Conservation (phyloP, 257 asterid species). For the Ligustrum vulgare region DNA sequence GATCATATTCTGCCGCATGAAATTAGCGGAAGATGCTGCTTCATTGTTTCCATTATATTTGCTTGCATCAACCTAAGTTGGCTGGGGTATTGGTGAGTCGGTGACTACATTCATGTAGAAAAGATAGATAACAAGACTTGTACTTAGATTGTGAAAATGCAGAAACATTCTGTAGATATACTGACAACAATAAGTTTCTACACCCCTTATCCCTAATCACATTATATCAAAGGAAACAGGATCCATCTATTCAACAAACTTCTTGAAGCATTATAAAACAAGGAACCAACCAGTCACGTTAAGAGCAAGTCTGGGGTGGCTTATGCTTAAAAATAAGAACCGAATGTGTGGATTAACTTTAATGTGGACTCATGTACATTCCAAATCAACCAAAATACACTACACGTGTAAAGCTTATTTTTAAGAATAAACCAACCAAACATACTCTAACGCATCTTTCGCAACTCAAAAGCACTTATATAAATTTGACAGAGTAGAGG, state of each 20-base stretch:
- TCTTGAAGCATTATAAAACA: not conserved
- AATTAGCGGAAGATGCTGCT: not conserved
- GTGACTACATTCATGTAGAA: not conserved
- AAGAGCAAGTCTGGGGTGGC: not conserved
- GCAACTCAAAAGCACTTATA: not conserved
- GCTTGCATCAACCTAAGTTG: not conserved
- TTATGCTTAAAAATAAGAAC: too few species aligned
- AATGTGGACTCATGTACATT: not conserved
- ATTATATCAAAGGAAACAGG: not conserved
- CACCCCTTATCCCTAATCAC: not conserved
- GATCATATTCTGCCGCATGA: not conserved
- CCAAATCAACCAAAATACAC: not conserved
- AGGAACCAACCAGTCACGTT: not conserved
- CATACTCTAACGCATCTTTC: not conserved
- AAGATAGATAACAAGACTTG: not conserved
- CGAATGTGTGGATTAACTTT: not conserved
- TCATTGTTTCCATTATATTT: not conserved
- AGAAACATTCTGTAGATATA: not conserved
- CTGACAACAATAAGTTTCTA: not conserved
- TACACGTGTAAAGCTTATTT: not conserved
- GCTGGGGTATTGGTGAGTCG: not conserved
- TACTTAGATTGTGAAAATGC: not conserved
- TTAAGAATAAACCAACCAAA: not conserved
- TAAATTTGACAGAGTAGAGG: constrained; percentile 15
- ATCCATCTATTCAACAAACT: not conserved